Conservation (phyloP, 192 early-diverging fungal genomes). For the Rhizophagus sp. region DNA sequence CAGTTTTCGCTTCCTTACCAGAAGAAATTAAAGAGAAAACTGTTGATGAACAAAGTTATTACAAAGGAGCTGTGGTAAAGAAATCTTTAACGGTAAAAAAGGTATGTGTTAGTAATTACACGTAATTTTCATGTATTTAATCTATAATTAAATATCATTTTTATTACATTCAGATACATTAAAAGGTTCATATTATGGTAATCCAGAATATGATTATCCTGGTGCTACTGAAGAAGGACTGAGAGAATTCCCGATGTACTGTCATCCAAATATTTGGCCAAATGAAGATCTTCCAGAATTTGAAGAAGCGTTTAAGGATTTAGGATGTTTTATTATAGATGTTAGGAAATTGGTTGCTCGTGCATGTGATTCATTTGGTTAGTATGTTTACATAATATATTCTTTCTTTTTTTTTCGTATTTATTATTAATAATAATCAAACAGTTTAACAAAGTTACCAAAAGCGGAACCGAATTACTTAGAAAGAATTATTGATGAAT, state of each 20-base stretch:
- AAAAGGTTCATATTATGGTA: slow-evolving; percentile 69
- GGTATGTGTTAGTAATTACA: slow-evolving; percentile 34
- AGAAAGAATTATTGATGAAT: slow-evolving; percentile 50
- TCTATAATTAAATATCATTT: background rate
- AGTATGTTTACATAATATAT: slow-evolving; percentile 5
- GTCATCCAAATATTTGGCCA: slow-evolving; percentile 63
- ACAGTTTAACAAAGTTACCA: slow-evolving; percentile 6
- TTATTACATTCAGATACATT: slow-evolving; percentile 25
- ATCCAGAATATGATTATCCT: slow-evolving; percentile 51
- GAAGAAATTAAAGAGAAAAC: slow-evolving; percentile 45
- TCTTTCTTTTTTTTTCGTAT: no score
- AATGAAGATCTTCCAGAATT: no score
- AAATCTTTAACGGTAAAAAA: slow-evolving; percentile 64
- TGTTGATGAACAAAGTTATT: slow-evolving; percentile 55
- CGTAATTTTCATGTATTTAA: background rate
- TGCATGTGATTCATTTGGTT: slow-evolving; percentile 59
- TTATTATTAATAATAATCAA: no score
- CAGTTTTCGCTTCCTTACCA: slow-evolving; percentile 57
- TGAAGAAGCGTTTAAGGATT: slow-evolving; percentile 54
- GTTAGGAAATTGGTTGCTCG: slow-evolving; percentile 56
- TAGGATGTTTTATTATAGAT: slow-evolving; percentile 58
- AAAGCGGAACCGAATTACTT: slow-evolving; percentile 49
- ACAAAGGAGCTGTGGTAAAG: slow-evolving; percentile 70
- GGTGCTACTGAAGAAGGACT: slow-evolving; percentile 37
- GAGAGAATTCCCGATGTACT: slow-evolving; percentile 49